Percentiles rank a stretch among this genome's conserved stretches.
Conservation (phyloP, 495 filamentous ascomycete species). For the Gamarada debralockiae region DNA sequence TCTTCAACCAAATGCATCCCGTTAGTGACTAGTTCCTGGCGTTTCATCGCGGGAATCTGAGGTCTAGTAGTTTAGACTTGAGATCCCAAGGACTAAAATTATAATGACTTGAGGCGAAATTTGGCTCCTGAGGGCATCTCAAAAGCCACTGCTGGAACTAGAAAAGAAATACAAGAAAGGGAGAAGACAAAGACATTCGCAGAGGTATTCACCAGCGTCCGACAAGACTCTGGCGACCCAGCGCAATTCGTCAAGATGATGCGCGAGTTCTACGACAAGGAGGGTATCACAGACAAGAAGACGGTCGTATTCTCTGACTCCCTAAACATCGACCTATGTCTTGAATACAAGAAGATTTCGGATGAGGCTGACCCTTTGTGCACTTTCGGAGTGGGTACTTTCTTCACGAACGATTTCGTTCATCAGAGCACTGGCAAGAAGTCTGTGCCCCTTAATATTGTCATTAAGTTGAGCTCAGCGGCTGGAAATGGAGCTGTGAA, state of each 20-base stretch:
- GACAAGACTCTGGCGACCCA: slow-evolving; percentile 95
- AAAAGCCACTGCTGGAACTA: neutral
- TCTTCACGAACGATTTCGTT: slow-evolving; percentile 88
- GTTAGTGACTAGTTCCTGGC: too few relatives aligned
- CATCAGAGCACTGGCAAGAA: slow-evolving; percentile 67
- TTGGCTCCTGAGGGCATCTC: too few relatives aligned
- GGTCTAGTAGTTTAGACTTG: too few relatives aligned
- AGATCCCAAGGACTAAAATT: too few relatives aligned
- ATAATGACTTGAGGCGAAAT: too few relatives aligned
- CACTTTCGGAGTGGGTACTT: slow-evolving; percentile 93
- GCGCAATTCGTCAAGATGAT: slow-evolving; percentile 75
- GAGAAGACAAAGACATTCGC: slow-evolving; percentile 65
- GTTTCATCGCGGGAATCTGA: too few relatives aligned
- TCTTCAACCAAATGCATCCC: too few relatives aligned
- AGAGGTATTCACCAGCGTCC: slow-evolving; percentile 78
- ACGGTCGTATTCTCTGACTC: slow-evolving; percentile 95
- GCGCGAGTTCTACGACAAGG: slow-evolving; percentile 77
- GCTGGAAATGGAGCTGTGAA: slow-evolving; percentile 80
- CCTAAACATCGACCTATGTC: slow-evolving; percentile 82
- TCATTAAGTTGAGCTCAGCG: slow-evolving; percentile 90
- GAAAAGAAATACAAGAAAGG: neutral
- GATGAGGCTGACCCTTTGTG: slow-evolving; percentile 77
- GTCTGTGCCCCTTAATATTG: slow-evolving; percentile 92
- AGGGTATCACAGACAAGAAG: slow-evolving; percentile 77
- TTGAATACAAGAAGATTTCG: slow-evolving; percentile 80